phyloP scores from a whole-genome alignment of 805 yeast genomes.

The Zygotorulaspora chibaensis region DNA sequence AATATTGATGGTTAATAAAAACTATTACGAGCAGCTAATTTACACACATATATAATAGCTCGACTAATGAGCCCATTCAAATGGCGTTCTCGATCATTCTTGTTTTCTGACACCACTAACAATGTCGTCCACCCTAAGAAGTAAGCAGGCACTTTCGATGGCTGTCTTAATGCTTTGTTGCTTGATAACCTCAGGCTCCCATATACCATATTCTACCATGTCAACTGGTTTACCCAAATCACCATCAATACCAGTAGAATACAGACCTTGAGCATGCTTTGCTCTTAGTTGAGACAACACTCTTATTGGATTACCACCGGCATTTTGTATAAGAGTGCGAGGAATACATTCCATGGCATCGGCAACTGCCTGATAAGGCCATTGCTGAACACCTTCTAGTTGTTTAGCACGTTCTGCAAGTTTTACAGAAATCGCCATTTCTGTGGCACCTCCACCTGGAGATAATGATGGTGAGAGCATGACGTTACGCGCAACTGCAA shows the following conservation, averaged over 20 bases:
- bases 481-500: conserved; percentile 95
- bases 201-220: conserved; percentile 92
- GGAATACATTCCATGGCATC: conserved; percentile 99
- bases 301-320: conserved; percentile 95
- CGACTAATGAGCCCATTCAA: background rate
- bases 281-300: conserved; percentile 88
- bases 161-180: conserved; percentile 98
- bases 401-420: conserved; percentile 86
- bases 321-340: conserved; percentile 92
- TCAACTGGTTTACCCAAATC: conserved; percentile 91
- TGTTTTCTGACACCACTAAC: conserved; percentile 87
- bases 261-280: conserved; percentile 86
- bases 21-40: background rate
- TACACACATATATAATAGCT: background rate
- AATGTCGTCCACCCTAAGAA: conserved; percentile 94
- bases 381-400: conserved; percentile 91
- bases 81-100: conserved; percentile 19
- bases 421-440: conserved; percentile 92
- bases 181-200: conserved; percentile 99
- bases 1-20: background rate
- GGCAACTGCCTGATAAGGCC: conserved; percentile 99
- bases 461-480: conserved; percentile 89
- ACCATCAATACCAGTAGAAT: conserved; percentile 91
- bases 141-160: conserved; percentile 90
- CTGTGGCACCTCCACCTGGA: conserved; percentile 99